Evolutionary conservation across 2,329 filamentous ascomycete species (phyloP), one percentile per base, ranked within the genome.

Genomic region (Hymenoscyphus fructigenus): DNA sequence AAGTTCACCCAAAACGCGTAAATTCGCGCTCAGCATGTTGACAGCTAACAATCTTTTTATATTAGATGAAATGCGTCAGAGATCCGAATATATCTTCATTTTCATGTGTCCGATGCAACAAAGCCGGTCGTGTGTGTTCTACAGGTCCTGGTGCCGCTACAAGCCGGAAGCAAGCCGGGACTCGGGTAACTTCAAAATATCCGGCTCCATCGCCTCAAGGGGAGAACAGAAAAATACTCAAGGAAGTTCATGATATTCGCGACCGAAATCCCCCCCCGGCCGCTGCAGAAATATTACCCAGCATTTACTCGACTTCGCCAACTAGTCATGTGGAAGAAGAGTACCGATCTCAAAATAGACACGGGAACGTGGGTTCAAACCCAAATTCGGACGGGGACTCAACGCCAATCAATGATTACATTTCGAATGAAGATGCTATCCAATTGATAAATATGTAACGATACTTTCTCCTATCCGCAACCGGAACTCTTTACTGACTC

Each of bases 381-480:
- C 2, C 20, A 28, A 12, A 32, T 1, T 7, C 2, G 2, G 10
- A 41, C 14, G n/a, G 32, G 14, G 12, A 12, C 3, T 26, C 32
- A 9, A 14, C n/a, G 1, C 10, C 23, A 14, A 5, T 53, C 1
- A 47, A 47, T 17, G 36, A 20, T 2, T 28, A 47, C 20, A 47
- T 60, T 34, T 60, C 58, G 34, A 38, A n/a, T 12, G 36, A 60
- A 41, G 58, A 60, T n/a, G 23, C 20, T 28, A 47, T 60, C 4
- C 36, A 60, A 29, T 44, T 47, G 15, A 60, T 60, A 26, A 14
- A 47, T 17, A 17, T 47, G 36, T 60, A 60, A 9, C 0, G 2
- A 15, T n/a, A n/a, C 9, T 10, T 29, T 60, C 12, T 29, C 5
- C 2, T 14, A 26, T 5, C 6, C 17, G 6, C 7, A n/a, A 7